Percentiles rank a stretch among this genome's conserved stretches.
Evolutionary conservation across 1,284 basidiomycete species (phyloP).

Genomic region (Afroboletus lepidellus): DNA sequence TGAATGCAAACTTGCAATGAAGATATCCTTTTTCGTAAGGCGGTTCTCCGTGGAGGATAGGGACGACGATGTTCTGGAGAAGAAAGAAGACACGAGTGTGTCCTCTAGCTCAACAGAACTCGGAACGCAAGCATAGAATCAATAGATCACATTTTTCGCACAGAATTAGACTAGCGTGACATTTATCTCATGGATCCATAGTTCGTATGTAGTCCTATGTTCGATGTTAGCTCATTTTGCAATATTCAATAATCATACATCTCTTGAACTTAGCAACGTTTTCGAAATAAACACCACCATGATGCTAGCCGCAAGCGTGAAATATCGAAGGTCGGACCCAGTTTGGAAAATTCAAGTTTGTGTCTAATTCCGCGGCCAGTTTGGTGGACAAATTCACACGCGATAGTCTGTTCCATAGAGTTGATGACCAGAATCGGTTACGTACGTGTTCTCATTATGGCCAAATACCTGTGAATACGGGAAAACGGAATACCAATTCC

Average conservation of each 20-base stretch:
- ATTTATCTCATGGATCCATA: background rate
- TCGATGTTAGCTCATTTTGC: background rate
- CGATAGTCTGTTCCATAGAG: constrained; percentile 15
- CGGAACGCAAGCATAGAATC: constrained; percentile 17
- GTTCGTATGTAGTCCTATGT: constrained; percentile 1
- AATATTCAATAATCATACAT: background rate
- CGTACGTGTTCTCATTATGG: constrained; percentile 1
- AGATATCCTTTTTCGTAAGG: constrained; percentile 34
- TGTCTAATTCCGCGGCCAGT: constrained; percentile 27
- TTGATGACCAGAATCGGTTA: constrained; percentile 9
- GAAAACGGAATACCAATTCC: constrained; percentile 5
- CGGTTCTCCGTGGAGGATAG: constrained; percentile 26
- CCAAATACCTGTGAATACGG: background rate
- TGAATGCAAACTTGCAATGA: constrained; percentile 25
- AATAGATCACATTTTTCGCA: constrained; percentile 6
- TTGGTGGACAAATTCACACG: constrained; percentile 11
- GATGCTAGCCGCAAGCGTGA: constrained; percentile 1
- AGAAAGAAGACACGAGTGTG: constrained; percentile 11
- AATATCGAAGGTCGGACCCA: constrained; percentile 13
- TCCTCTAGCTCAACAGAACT: constrained; percentile 4
- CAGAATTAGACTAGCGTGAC: constrained; percentile 8
- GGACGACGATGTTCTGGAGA: constrained; percentile 20
- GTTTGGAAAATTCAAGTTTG: constrained; percentile 9
- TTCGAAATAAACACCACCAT: background rate
- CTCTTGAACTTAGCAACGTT: background rate